Evolutionary conservation across 768 basidiomycete species (phyloP).

Genomic region (Collybiopsis confluens): DNA sequence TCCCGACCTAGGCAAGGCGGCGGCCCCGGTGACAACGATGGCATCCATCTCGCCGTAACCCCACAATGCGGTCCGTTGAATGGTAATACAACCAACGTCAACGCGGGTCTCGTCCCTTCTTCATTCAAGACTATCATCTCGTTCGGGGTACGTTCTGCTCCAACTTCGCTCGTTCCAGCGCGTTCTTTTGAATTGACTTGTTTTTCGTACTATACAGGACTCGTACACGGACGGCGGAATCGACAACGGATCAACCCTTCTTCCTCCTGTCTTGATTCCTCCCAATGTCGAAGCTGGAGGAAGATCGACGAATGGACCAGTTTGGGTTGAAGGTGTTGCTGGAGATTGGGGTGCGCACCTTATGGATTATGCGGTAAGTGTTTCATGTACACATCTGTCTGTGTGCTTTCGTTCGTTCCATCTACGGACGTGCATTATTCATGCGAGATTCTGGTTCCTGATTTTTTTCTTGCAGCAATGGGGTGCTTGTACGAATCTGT

Average conservation of each 20-base stretch:
- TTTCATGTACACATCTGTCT: too few relatives aligned
- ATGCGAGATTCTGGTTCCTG: neutral
- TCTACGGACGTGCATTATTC: too few relatives aligned
- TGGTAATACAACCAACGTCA: constrained; percentile 41
- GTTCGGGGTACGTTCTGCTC: constrained; percentile 23
- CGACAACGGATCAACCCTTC: constrained; percentile 41
- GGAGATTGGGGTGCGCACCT: constrained; percentile 35
- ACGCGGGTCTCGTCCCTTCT: constrained; percentile 38
- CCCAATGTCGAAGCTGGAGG: constrained; percentile 43
- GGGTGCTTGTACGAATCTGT: constrained; percentile 42
- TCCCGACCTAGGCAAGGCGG: neutral
- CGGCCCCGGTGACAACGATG: constrained; percentile 21
- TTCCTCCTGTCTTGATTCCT: constrained; percentile 38
- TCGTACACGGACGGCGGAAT: constrained; percentile 50
- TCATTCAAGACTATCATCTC: constrained; percentile 21
- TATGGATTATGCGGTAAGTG: constrained; percentile 48
- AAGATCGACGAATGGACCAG: constrained; percentile 45
- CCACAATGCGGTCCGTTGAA: constrained; percentile 39
- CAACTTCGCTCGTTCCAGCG: neutral
- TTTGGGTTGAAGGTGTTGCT: constrained; percentile 49
- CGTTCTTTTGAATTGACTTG: too few relatives aligned
- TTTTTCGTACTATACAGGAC: constrained; percentile 25
- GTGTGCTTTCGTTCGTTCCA: too few relatives aligned
- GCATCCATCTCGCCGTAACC: constrained; percentile 41
- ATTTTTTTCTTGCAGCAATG: constrained; percentile 24